Evolutionary conservation across 2,329 filamentous ascomycete genomes (phyloP).

Genomic region (Colletotrichum endophyticum): DNA sequence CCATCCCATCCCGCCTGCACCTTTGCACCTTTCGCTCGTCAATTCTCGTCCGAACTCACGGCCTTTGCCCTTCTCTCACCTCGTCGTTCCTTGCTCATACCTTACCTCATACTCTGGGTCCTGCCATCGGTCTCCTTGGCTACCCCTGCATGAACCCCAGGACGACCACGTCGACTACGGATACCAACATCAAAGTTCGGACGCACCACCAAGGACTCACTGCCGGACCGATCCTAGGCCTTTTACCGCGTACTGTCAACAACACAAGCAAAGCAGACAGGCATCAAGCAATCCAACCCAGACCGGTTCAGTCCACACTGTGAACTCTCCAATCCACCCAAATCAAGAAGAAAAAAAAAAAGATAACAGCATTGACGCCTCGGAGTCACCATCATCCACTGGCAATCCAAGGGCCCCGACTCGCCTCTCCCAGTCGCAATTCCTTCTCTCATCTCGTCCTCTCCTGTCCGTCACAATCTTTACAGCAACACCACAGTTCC

Average conservation of each 20-base stretch:
- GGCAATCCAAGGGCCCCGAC: neutral
- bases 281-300: conserved; percentile 8
- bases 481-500: conserved; percentile 9
- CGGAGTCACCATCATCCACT: neutral
- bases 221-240: neutral
- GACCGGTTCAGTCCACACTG: neutral
- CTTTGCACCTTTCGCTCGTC: conserved; percentile 1
- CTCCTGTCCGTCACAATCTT: conserved; percentile 14
- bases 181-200: neutral
- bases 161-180: conserved; percentile 4
- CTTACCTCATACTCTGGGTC: conserved; percentile 17
- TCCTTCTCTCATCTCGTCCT: neutral
- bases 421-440: neutral
- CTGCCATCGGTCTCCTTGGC: conserved; percentile 17
- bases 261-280: neutral
- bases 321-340: neutral
- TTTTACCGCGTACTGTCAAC: neutral
- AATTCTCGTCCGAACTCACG: conserved; percentile 8
- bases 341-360: neutral
- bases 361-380: conserved; percentile 1
- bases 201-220: neutral
- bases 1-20: neutral
- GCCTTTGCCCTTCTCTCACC: neutral
- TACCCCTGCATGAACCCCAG: conserved; percentile 8
- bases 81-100: conserved; percentile 9